These are phyloP conservation scores for Calonectria pseudoreteaudii DNA, from an alignment of 2,329 filamentous ascomycete species.

Conservation along the genomic window DNA sequence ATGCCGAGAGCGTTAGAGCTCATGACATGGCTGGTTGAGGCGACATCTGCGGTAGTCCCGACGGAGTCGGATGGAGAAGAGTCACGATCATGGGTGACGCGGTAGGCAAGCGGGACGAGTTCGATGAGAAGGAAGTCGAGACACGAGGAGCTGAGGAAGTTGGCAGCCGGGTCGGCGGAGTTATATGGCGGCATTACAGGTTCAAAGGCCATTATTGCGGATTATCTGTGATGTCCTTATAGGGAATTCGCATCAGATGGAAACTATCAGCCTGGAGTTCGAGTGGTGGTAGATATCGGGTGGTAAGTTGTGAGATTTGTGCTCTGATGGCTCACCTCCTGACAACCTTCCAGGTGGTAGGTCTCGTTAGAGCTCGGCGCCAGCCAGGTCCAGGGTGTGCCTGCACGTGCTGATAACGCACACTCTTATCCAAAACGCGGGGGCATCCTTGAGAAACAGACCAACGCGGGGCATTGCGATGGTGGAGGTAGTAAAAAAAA, in stretches of 20 bases:
- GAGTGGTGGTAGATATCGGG: neutral
- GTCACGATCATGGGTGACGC: constrained; percentile 81
- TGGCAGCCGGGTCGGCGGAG: constrained; percentile 78
- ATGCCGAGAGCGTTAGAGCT: constrained; percentile 43
- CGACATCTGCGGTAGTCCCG: constrained; percentile 32
- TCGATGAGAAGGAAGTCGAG: constrained; percentile 97
- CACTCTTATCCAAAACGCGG: constrained; percentile 26
- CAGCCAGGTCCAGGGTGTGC: neutral
- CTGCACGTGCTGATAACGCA: constrained; percentile 35
- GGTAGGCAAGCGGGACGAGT: constrained; percentile 92
- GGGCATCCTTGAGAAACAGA: constrained; percentile 9
- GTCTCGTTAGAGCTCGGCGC: constrained; percentile 19
- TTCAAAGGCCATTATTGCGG: constrained; percentile 76
- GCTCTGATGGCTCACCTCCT: constrained; percentile 3
- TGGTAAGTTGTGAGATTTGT: neutral
- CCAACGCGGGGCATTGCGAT: constrained; percentile 26
- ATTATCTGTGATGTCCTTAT: neutral
- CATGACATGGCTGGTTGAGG: constrained; percentile 37
- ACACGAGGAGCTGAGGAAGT: constrained; percentile 84
- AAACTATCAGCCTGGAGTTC: neutral
- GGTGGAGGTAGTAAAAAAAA: constrained; percentile 17
- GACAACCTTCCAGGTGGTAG: neutral
- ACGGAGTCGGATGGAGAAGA: constrained; percentile 53
- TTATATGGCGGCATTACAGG: constrained; percentile 76
- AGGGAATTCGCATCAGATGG: neutral